phyloP scores from a whole-genome alignment of 2,329 filamentous ascomycete species.

The Hyphodiscus sp. region DNA sequence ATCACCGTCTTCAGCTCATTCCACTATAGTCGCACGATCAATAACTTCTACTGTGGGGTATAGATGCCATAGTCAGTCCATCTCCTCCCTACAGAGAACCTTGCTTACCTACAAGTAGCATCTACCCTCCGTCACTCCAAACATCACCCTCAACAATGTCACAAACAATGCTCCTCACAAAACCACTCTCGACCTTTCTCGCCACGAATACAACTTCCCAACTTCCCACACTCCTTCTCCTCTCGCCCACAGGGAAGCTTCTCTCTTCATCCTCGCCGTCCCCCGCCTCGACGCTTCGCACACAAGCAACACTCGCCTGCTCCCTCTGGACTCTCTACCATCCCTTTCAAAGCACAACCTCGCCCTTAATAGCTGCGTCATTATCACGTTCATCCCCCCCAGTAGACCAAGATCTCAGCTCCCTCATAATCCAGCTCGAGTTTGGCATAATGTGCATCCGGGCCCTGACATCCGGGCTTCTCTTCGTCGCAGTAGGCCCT shows the following conservation, averaged over 20 bases:
- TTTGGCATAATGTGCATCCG: conserved; percentile 52
- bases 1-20: background rate
- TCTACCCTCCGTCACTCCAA: background rate
- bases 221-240: conserved; percentile 53
- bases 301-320: conserved; percentile 57
- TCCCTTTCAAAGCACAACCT: conserved; percentile 33
- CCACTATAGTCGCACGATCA: background rate
- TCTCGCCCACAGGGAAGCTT: conserved; percentile 54
- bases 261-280: conserved; percentile 54
- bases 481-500: conserved; percentile 56
- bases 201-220: conserved; percentile 47
- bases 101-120: conserved; percentile 15
- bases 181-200: conserved; percentile 57
- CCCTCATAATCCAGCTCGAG: conserved; percentile 43
- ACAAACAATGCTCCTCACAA: conserved; percentile 49
- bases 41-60: background rate
- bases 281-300: conserved; percentile 51
- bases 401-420: conserved; percentile 17
- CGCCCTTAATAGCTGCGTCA: conserved; percentile 34
- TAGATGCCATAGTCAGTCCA: conserved; percentile 11
- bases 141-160: too few relatives aligned
- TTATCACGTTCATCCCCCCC: conserved; percentile 28
- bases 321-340: conserved; percentile 55
- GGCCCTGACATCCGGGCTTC: conserved; percentile 49
- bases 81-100: background rate